Percentiles rank a stretch among this genome's conserved stretches.
Evolutionary conservation across 805 yeast species (phyloP).

Genomic region (Candida golubevii): DNA sequence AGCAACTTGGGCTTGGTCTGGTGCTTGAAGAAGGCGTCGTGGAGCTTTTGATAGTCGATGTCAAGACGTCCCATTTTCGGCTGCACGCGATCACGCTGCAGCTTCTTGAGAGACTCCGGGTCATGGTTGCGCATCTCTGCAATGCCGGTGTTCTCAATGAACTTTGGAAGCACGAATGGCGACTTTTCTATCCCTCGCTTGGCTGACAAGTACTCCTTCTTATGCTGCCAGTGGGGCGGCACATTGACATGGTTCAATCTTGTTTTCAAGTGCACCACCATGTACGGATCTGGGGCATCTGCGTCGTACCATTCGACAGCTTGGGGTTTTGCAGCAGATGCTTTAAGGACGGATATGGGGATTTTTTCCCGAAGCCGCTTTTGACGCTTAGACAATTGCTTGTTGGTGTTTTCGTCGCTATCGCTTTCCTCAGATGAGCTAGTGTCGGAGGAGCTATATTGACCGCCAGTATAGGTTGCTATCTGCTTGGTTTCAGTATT

Average conservation of each 20-base stretch:
- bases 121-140: slow-evolving; percentile 77
- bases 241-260: slow-evolving; percentile 66
- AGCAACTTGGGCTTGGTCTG: slow-evolving; percentile 71
- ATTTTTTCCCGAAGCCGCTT: slow-evolving; percentile 50
- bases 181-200: slow-evolving; percentile 62
- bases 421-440: slow-evolving; percentile 8
- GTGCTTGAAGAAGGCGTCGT: slow-evolving; percentile 81
- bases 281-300: slow-evolving; percentile 73
- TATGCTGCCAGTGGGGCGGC: slow-evolving; percentile 81
- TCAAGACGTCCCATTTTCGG: slow-evolving; percentile 86
- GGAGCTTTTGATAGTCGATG: slow-evolving; percentile 74
- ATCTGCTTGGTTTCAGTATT: not conserved
- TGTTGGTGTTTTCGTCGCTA: not conserved
- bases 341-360: slow-evolving; percentile 64
- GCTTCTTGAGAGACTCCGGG: slow-evolving; percentile 59
- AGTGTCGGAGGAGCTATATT: not conserved
- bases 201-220: slow-evolving; percentile 67
- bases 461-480: not conserved
- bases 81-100: slow-evolving; percentile 78
- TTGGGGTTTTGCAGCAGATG: slow-evolving; percentile 59
- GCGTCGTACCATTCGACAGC: slow-evolving; percentile 83
- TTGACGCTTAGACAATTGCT: slow-evolving; percentile 45
- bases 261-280: slow-evolving; percentile 61
- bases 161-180: slow-evolving; percentile 75
- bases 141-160: slow-evolving; percentile 79